These are phyloP conservation scores for Rhipidocladum racemiflorum DNA, from an alignment of 176 grass and related monocot species.

Conservation along the genomic window DNA sequence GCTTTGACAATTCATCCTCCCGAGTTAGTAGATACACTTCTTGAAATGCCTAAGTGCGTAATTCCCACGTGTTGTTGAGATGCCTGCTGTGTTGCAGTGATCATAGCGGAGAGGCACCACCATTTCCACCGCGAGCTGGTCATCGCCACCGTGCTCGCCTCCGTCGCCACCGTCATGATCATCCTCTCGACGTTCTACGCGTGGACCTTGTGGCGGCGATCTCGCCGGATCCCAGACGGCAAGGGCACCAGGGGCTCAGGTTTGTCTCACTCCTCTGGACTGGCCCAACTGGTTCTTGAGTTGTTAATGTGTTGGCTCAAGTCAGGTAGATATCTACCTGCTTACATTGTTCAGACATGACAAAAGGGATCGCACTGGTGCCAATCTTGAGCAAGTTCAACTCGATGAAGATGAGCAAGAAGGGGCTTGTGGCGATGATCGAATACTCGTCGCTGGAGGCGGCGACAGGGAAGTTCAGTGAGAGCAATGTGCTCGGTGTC, in stretches of 20 bases:
- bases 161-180: slow-evolving; percentile 60
- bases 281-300: not conserved
- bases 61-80: not conserved
- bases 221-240: slow-evolving; percentile 33
- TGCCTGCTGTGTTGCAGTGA: slow-evolving; percentile 36
- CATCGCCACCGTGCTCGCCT: slow-evolving; percentile 56
- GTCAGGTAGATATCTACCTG: not conserved
- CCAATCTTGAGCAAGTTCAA: slow-evolving; percentile 76
- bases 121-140: slow-evolving; percentile 77
- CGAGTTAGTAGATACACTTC: not conserved
- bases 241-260: slow-evolving; percentile 61
- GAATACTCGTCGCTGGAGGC: slow-evolving; percentile 65
- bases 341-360: slow-evolving; percentile 40
- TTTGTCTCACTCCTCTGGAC: not conserved
- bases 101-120: slow-evolving; percentile 46
- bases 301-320: not conserved
- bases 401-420: slow-evolving; percentile 60
- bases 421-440: slow-evolving; percentile 68
- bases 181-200: slow-evolving; percentile 61
- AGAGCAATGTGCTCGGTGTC: slow-evolving; percentile 68
- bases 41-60: not conserved
- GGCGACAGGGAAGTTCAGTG: slow-evolving; percentile 68
- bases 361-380: slow-evolving; percentile 57
- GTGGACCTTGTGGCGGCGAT: slow-evolving; percentile 67
- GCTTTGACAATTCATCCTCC: not conserved